Base-by-base conservation (phyloP, 306 rosid genomes). In the Dryas alaskensis region DNA sequence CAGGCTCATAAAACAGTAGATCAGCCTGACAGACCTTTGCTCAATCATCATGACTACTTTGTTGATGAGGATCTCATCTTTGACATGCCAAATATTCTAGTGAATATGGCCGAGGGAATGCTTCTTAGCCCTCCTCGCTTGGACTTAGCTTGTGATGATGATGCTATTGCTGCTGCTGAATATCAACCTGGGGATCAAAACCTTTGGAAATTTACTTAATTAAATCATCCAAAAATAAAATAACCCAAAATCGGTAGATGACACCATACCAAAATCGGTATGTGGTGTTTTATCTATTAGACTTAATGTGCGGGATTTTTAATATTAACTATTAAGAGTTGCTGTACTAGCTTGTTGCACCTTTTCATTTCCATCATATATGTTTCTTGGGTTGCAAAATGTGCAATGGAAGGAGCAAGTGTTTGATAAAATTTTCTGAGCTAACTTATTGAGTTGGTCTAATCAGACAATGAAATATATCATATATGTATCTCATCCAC, bases 71-170 rank as follows among this genome's bases (percentile, higher is more conserved):
- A 94, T 69, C 77, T 92, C 76, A 87, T 94, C 68, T 92, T 94
- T 72, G 88, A 94, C 50, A 92, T 94, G 91, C 97, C 99, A 0
- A 92, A 88, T 82, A 89, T 94, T 79, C 40, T 94, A 10, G 60
- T 59, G 57, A 86, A 89, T 51, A 94, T 94, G 97, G 96, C 99
- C 0, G 87, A 94, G 58, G 99, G 97, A 78, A 92, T 94, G 99
- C 82, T 94, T 6, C 86, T 94, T 1, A 87, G 96, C 79, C 99
- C 99, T 81, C 99, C 99, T 52, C 97, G 88, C 76, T 82, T 85
- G 74, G 84, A 78, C 70, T 47, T 74, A 9, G 42, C 59, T 19
- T 67, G 57, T 70, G 78, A 54, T 55, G 60, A 65, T 54, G 76
- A 55, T 37, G 52, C 43, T 55, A 60, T 58, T 4, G 3, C 5